These are phyloP conservation scores for Hura crepitans DNA, from an alignment of 441 rosid genomes.

Conservation along the genomic window DNA sequence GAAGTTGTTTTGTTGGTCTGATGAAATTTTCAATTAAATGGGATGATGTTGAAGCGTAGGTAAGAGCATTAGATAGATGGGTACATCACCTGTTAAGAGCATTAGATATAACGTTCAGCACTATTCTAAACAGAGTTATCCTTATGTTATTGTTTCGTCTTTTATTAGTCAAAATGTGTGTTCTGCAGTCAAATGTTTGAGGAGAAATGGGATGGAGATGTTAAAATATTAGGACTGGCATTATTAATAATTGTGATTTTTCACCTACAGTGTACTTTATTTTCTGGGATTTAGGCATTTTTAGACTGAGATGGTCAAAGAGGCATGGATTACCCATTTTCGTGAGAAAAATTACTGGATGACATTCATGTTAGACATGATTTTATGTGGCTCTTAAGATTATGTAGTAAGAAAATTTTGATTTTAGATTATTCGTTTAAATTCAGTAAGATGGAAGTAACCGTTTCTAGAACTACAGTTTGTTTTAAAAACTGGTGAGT, in stretches of 20 bases:
- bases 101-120: constrained; percentile 1
- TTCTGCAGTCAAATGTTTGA: constrained; percentile 1
- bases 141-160: background rate
- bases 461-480: too few relatives aligned
- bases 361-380: too few relatives aligned
- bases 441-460: too few relatives aligned
- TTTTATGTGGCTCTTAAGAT: too few relatives aligned
- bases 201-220: background rate
- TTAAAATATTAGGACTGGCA: background rate
- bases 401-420: too few relatives aligned
- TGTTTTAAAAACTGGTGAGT: too few relatives aligned
- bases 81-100: constrained; percentile 4
- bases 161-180: background rate
- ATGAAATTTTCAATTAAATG: constrained; percentile 19
- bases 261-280: background rate
- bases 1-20: background rate
- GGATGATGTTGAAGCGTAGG: constrained; percentile 2
- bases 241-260: background rate
- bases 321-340: too few relatives aligned
- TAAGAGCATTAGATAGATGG: background rate
- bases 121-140: background rate
- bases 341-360: too few relatives aligned
- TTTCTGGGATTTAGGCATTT: too few relatives aligned
- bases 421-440: too few relatives aligned
- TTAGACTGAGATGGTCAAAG: too few relatives aligned